These are phyloP conservation scores for Leishmania major DNA, from an alignment of 208 protist genomes.

Conservation along the genomic window DNA sequence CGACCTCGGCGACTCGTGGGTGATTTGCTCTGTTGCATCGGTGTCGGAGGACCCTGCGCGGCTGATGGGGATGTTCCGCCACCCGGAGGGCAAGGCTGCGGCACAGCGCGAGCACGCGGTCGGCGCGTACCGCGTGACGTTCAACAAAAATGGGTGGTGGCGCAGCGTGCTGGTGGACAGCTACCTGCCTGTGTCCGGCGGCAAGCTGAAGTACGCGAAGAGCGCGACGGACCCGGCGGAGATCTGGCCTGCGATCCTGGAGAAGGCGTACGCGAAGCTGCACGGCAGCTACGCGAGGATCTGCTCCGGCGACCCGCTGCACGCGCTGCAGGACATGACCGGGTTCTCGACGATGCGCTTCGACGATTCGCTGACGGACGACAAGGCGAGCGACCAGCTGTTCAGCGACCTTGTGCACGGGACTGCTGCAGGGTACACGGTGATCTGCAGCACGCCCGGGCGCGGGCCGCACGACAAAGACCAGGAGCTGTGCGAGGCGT, in stretches of 20 bases:
- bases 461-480: slow-evolving; percentile 31
- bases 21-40: slow-evolving; percentile 68
- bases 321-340: slow-evolving; percentile 86
- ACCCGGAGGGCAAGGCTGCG: slow-evolving; percentile 49
- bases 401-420: slow-evolving; percentile 55
- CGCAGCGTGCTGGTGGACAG: slow-evolving; percentile 81
- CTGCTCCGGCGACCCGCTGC: slow-evolving; percentile 74
- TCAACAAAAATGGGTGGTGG: slow-evolving; percentile 88
- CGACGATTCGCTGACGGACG: slow-evolving; percentile 45
- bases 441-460: slow-evolving; percentile 81
- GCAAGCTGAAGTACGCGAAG: slow-evolving; percentile 57
- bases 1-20: slow-evolving; percentile 75
- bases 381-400: slow-evolving; percentile 34
- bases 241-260: slow-evolving; percentile 81
- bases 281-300: slow-evolving; percentile 84
- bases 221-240: slow-evolving; percentile 64
- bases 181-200: slow-evolving; percentile 71
- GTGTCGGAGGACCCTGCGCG: slow-evolving; percentile 51
- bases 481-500: slow-evolving; percentile 34
- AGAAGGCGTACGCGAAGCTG: slow-evolving; percentile 93
- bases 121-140: slow-evolving; percentile 77
- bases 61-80: slow-evolving; percentile 67
- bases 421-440: slow-evolving; percentile 50
- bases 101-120: slow-evolving; percentile 66
- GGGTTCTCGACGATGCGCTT: slow-evolving; percentile 71